Evolutionary conservation across 2,329 filamentous ascomycete genomes (phyloP).

Genomic region (Fusarium tjaetaba): DNA sequence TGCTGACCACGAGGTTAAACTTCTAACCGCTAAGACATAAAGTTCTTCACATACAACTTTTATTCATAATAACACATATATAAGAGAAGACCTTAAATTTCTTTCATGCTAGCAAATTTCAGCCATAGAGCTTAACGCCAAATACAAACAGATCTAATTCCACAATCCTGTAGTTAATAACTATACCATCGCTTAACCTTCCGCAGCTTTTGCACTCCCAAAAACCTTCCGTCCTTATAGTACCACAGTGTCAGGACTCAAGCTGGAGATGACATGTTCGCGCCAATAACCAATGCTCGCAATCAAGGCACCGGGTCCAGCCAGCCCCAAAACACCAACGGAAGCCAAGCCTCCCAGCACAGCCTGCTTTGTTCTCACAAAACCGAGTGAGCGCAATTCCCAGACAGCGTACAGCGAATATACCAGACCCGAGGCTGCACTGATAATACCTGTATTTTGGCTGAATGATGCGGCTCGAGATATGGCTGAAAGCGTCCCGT

Average conservation of each 20-base stretch:
- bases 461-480: rapidly evolving
- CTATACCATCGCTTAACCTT: not conserved
- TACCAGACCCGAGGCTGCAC: not conserved
- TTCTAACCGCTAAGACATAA: no score
- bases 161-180: not conserved
- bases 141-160: no score
- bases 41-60: not conserved
- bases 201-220: rapidly evolving
- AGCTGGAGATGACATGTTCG: rapidly evolving
- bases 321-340: rapidly evolving
- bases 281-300: not conserved
- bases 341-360: not conserved
- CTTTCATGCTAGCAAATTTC: no score
- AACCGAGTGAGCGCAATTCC: not conserved
- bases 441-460: rapidly evolving
- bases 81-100: no score
- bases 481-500: not conserved
- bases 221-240: rapidly evolving
- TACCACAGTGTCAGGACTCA: rapidly evolving
- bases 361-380: not conserved
- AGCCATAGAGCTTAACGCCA: no score
- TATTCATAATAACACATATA: not conserved
- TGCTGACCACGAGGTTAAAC: no score
- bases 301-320: not conserved
- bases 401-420: not conserved